Conservation (phyloP, 2,329 filamentous ascomycete genomes). For the Chaetomiaceae sp. region DNA sequence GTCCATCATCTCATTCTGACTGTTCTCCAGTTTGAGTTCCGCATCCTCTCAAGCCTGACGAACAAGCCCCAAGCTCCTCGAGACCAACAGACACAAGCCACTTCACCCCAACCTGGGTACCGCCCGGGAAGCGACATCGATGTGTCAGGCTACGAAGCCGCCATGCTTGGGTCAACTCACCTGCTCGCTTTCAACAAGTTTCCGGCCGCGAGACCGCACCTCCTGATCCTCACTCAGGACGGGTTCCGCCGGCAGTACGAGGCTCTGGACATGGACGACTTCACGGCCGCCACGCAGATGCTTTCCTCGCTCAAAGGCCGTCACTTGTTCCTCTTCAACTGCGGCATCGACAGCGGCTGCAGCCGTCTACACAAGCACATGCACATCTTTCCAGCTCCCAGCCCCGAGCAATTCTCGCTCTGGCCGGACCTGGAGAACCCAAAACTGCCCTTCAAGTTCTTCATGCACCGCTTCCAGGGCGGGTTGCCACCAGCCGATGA, state of each 20-base stretch:
- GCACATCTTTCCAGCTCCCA: conserved; percentile 37
- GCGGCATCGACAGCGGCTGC: conserved; percentile 40
- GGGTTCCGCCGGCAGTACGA: conserved; percentile 45
- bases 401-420: conserved; percentile 26
- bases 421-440: conserved; percentile 22
- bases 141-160: conserved; percentile 39
- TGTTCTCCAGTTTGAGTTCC: conserved; percentile 16
- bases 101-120: conserved; percentile 3
- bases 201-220: conserved; percentile 43
- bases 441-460: conserved; percentile 35
- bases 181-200: conserved; percentile 46
- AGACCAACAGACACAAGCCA: background rate
- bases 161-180: conserved; percentile 38
- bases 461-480: conserved; percentile 31
- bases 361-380: conserved; percentile 48
- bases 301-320: conserved; percentile 28
- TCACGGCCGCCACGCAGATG: conserved; percentile 30
- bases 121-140: conserved; percentile 39
- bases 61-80: conserved; percentile 19
- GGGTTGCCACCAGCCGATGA: conserved; percentile 21
- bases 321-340: conserved; percentile 44
- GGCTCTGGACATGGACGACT: conserved; percentile 31
- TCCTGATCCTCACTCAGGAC: conserved; percentile 44
- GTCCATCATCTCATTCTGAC: conserved; percentile 9
- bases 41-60: conserved; percentile 12